phyloP scores from a whole-genome alignment of 2,329 filamentous ascomycete species.

The Arachnopeziza araneosa region DNA sequence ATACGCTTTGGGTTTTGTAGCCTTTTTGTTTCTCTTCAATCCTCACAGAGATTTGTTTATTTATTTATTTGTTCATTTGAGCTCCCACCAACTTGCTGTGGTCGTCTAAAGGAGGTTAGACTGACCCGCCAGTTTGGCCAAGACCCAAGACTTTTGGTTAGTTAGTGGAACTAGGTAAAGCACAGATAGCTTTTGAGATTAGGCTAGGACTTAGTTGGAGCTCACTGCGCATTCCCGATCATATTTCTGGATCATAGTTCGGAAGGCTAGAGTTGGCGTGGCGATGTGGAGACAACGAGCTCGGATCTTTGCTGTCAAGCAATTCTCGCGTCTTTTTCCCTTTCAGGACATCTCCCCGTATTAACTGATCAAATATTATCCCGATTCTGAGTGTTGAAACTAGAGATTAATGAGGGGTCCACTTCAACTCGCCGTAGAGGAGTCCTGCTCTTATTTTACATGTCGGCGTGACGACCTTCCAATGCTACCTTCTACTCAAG shows the following conservation, averaged over 20 bases:
- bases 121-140: no score
- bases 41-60: no score
- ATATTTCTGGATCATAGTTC: neutral
- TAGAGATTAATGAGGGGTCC: neutral
- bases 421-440: neutral
- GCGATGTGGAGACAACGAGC: neutral
- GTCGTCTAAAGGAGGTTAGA: no score
- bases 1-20: no score
- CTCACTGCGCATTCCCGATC: no score
- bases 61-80: no score
- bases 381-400: neutral
- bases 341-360: neutral
- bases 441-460: neutral
- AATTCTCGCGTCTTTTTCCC: neutral
- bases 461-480: neutral
- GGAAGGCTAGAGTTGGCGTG: neutral
- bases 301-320: neutral
- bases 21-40: no score
- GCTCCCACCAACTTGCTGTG: no score
- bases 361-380: neutral
- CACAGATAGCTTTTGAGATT: no score
- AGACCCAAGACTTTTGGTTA: no score
- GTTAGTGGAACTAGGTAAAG: no score
- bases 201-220: no score
- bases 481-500: neutral